Evolutionary conservation across 768 basidiomycete genomes (phyloP).

Genomic region (Mycena sanguinolenta): DNA sequence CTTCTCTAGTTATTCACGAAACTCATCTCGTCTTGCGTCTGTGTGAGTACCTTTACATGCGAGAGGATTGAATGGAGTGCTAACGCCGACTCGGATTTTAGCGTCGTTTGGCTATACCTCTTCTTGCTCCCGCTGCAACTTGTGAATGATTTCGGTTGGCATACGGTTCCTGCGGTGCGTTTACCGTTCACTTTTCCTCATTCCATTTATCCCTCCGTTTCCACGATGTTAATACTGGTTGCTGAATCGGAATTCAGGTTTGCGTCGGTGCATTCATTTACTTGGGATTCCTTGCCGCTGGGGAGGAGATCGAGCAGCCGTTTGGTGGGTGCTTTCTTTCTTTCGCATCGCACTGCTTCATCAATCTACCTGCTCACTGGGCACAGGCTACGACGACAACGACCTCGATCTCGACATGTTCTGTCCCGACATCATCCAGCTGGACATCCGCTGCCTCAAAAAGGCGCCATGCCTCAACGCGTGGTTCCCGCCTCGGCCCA

Average conservation of each 20-base stretch:
- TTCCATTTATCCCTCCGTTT: neutral
- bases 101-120: conserved; percentile 80
- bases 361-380: neutral
- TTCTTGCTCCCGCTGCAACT: conserved; percentile 86
- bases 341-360: too few relatives aligned
- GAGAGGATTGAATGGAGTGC: too few relatives aligned
- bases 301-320: conserved; percentile 78
- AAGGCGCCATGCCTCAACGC: conserved; percentile 63
- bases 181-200: too few relatives aligned
- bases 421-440: conserved; percentile 68
- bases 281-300: conserved; percentile 80
- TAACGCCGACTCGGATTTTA: conserved; percentile 26
- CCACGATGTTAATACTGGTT: neutral
- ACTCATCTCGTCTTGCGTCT: neutral
- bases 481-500: conserved; percentile 35
- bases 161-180: conserved; percentile 68
- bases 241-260: conserved; percentile 46
- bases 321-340: conserved; percentile 69
- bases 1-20: neutral
- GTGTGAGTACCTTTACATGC: conserved; percentile 38
- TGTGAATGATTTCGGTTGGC: conserved; percentile 70
- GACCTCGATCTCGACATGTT: conserved; percentile 78
- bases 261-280: conserved; percentile 77
- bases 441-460: conserved; percentile 68
- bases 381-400: conserved; percentile 72